Evolutionary conservation across 805 yeast species (phyloP).

Genomic region (Ascoidea asiatica): DNA sequence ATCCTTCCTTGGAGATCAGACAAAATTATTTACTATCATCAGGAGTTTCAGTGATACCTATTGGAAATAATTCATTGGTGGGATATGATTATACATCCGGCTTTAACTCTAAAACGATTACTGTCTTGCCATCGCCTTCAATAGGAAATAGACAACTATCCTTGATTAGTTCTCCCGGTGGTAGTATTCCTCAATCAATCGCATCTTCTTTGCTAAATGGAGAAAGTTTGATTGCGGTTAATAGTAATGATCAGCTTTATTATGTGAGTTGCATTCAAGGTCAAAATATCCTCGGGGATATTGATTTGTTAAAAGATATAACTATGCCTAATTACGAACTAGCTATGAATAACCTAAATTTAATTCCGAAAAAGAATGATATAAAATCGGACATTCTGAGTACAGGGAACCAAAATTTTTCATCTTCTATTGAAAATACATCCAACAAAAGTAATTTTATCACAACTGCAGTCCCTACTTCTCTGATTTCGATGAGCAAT

Average conservation of each 20-base stretch:
- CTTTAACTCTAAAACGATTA: constrained; percentile 1
- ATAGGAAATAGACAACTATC: neutral
- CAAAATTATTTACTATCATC: constrained; percentile 10
- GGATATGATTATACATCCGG: constrained; percentile 1
- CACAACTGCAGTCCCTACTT: too few relatives aligned
- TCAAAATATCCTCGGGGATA: constrained; percentile 8
- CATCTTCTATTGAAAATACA: too few relatives aligned
- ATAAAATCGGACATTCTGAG: too few relatives aligned
- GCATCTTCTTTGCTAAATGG: constrained; percentile 7
- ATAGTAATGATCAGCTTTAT: constrained; percentile 7
- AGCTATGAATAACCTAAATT: neutral
- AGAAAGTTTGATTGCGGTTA: constrained; percentile 6
- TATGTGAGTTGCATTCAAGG: constrained; percentile 8
- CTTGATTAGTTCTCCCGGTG: constrained; percentile 8
- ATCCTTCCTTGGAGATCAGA: constrained; percentile 5
- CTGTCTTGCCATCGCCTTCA: neutral
- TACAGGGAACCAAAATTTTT: too few relatives aligned
- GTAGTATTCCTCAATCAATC: constrained; percentile 7
- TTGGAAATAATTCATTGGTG: constrained; percentile 4
- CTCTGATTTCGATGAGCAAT: too few relatives aligned
- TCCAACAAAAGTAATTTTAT: too few relatives aligned
- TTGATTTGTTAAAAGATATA: constrained; percentile 6
- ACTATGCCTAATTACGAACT: constrained; percentile 5
- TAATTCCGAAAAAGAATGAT: too few relatives aligned
- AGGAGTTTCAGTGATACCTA: constrained; percentile 5